Base-by-base conservation (phyloP, 371 early-diverging fungal genomes). In the Apophysomyces ossiformis region DNA sequence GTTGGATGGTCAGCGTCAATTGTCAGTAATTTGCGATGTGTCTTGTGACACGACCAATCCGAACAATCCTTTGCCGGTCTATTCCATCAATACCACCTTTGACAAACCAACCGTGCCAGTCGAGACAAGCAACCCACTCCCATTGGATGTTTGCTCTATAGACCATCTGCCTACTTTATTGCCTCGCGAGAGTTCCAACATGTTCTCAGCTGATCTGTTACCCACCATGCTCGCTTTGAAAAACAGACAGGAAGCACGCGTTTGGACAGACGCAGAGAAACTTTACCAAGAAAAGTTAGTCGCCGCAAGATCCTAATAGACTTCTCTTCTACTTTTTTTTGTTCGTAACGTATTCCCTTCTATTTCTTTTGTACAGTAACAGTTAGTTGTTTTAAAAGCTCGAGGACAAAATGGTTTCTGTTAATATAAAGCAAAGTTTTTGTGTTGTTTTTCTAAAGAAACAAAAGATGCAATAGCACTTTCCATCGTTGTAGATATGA, bases 31-130 rank as follows among this genome's bases (percentile, higher is more conserved):
- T 50, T 93, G 92, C 32, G 99, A 98, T 75, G 99, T 98, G 58
- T 91, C 92, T 68, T 98, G 99, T 77, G 99, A 98, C 76, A 92
- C 95, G 21, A 97, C 95, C 75, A 97, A 96, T 79, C 96, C 97
- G 21, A 88, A 95, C 85, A 98, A 98, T 82, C 99, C 99, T 41
- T 88, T 98, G 60, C 99, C 97, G 26, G 89, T 98, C 57, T 98
- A 98, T 86, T 77, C 83, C 44, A 82, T 89, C 76, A 89, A 90
- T 81, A 95, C 97, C 26, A 95, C 96, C 13, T 98, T 98, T 81
- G 95, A 94, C 72, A 87, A 94, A 60, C 96, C 99, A 37, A 89
- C 91, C 26, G 79, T 96, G 37, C 77, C 77, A 45, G 92, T 96
- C 7, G 66, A 76, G 35, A 78, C 88, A 35, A 77, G 72, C 50